Evolutionary conservation across 163 green algal species (phyloP), one percentile per base, ranked within the genome.

Genomic region (Chlamydomonas reinhardtii): DNA sequence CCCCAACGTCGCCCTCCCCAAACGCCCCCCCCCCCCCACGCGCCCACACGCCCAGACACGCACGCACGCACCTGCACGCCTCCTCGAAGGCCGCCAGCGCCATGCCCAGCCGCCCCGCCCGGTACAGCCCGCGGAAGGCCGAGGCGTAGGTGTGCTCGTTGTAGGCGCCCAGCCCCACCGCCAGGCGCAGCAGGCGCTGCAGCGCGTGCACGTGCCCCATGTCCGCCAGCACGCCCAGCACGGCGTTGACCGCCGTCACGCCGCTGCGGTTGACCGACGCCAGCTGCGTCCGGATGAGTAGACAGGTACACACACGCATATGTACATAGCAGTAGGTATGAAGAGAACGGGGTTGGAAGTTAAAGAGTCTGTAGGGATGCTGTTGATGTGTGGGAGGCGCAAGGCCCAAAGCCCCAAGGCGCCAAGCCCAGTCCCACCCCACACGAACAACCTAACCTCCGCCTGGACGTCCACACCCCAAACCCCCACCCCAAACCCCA

Each of bases 131-230:
- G 31, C 29, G 16, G 69, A 86, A 86, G 54, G 80, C 80, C 8
- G 37, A 68, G 35, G 54, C 70, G 80, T 86, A 86, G 27, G 80
- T 74, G 80, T 86, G 80, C 29, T 86, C 80, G 70, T 86, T 86
- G 70, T 37, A 54, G 27, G 29, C 27, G 25, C 62, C 62, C 62
- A 70, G 62, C 27, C 24, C 62, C 62, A 70, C 62, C 78, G 43
- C 24, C 48, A 85, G 43, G 1, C 52, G 64, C 16, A 85, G 78
- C 66, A 85, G 69, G 31, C 78, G 68, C 14, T 32, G 16, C n/a
- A 85, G 52, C 35, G 48, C 52, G 68, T 77, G 48, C 78, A 54
- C 68, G 48, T 85, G 78, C 11, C 77, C 77, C 68, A 85, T 77
- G 31, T 61, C 52, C 32, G 52, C 71, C 37, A 76, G 37, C 16